Percentiles rank a stretch among this genome's conserved stretches.
phyloP scores from a whole-genome alignment of 2,329 filamentous ascomycete species.

The Clonostachys rhizophaga region DNA sequence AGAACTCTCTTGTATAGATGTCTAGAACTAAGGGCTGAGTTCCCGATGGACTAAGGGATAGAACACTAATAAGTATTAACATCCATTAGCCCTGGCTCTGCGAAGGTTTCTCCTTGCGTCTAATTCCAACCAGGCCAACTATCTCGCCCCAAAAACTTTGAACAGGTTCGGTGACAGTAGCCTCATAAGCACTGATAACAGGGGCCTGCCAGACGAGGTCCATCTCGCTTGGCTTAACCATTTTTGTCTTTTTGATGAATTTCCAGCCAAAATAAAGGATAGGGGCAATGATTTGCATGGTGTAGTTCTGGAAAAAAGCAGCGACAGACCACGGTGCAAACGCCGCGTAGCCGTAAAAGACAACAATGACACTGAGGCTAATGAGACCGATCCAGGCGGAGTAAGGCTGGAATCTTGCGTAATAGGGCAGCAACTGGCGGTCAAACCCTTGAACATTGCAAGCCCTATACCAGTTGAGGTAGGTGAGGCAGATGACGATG shows the following conservation, averaged over 20 bases:
- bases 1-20: no score
- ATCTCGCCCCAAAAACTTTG: slow-evolving; percentile 53
- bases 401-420: slow-evolving; percentile 54
- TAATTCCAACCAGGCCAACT: slow-evolving; percentile 35
- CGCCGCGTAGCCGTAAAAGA: slow-evolving; percentile 51
- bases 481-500: slow-evolving; percentile 45
- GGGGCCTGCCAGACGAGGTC: slow-evolving; percentile 60
- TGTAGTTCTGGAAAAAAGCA: slow-evolving; percentile 50
- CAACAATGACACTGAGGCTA: slow-evolving; percentile 35
- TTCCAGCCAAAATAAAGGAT: slow-evolving; percentile 59
- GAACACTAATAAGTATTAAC: no score
- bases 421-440: slow-evolving; percentile 51
- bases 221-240: slow-evolving; percentile 46
- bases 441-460: slow-evolving; percentile 46
- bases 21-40: no score
- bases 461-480: slow-evolving; percentile 43
- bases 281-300: slow-evolving; percentile 49
- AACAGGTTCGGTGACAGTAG: slow-evolving; percentile 31
- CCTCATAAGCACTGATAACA: slow-evolving; percentile 53
- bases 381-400: slow-evolving; percentile 40
- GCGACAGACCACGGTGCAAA: slow-evolving; percentile 42
- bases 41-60: no score
- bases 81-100: no score
- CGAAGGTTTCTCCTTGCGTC: slow-evolving; percentile 10
- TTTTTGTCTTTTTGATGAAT: slow-evolving; percentile 52